Evolutionary conservation across 2,329 filamentous ascomycete species (phyloP).

Genomic region (Hymenoscyphus albidus): DNA sequence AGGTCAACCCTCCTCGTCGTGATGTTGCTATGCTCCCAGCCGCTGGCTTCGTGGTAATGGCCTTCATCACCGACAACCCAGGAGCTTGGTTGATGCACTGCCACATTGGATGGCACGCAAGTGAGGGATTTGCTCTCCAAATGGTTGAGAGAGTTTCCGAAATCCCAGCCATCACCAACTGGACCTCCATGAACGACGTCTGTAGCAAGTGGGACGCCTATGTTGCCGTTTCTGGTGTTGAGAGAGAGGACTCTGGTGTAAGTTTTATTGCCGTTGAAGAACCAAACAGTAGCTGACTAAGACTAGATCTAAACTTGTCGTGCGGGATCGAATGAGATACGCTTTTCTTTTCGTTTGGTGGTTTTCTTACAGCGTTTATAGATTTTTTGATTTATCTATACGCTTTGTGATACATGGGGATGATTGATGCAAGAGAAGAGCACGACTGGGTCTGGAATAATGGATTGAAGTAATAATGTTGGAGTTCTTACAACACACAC

Average conservation of each 20-base stretch:
- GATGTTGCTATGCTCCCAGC: constrained; percentile 12
- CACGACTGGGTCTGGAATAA: no score
- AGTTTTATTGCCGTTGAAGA: background rate
- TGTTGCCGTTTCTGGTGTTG: constrained; percentile 14
- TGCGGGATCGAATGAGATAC: background rate
- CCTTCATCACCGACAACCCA: constrained; percentile 10
- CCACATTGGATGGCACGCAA: constrained; percentile 13
- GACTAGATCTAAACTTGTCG: background rate
- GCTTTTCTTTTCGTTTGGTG: no score
- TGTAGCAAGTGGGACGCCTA: constrained; percentile 32
- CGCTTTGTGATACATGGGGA: no score
- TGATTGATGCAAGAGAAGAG: no score
- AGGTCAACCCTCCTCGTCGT: constrained; percentile 6
- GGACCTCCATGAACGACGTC: constrained; percentile 28
- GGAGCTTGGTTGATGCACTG: constrained; percentile 15
- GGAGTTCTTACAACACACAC: no score
- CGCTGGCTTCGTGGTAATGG: constrained; percentile 11
- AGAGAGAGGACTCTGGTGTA: constrained; percentile 26
- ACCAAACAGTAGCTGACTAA: background rate
- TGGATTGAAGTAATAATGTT: no score
- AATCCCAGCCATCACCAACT: constrained; percentile 19
- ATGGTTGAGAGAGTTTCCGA: constrained; percentile 7
- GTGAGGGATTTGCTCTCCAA: constrained; percentile 11
- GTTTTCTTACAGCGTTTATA: no score
- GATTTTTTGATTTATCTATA: no score